phyloP scores from a whole-genome alignment of 2,329 filamentous ascomycete species.

The Juglanconis oblonga region DNA sequence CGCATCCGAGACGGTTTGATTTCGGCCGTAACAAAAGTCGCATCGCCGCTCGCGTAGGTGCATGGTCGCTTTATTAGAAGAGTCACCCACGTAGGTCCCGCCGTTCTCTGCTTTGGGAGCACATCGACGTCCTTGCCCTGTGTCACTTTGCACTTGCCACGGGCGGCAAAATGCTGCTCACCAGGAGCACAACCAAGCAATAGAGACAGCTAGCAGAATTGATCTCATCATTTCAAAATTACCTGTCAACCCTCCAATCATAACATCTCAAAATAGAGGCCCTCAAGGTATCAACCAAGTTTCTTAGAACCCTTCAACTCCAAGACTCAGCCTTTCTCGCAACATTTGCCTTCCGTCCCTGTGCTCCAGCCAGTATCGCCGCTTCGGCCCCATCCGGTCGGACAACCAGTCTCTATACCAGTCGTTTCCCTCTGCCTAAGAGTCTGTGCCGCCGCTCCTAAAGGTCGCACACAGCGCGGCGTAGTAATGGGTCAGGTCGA shows the following conservation, averaged over 20 bases:
- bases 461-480: constrained; percentile 93
- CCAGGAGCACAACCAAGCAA: neutral
- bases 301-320: neutral
- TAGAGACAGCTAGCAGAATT: neutral
- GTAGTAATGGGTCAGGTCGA: constrained; percentile 95
- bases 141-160: too few relatives aligned
- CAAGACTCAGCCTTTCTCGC: neutral
- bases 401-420: neutral
- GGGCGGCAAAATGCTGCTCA: too few relatives aligned
- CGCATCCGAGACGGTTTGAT: too few relatives aligned
- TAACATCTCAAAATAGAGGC: neutral
- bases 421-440: constrained; percentile 42
- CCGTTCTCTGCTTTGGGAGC: too few relatives aligned
- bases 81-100: too few relatives aligned
- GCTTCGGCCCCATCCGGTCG: neutral
- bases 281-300: neutral
- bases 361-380: neutral
- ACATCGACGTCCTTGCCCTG: too few relatives aligned
- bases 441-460: constrained; percentile 88
- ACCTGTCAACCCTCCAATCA: neutral
- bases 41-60: too few relatives aligned
- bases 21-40: too few relatives aligned
- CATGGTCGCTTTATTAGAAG: too few relatives aligned
- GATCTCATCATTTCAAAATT: neutral
- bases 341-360: neutral